Evolutionary conservation across 768 basidiomycete genomes (phyloP).

Genomic region (Piloderma croceum): DNA sequence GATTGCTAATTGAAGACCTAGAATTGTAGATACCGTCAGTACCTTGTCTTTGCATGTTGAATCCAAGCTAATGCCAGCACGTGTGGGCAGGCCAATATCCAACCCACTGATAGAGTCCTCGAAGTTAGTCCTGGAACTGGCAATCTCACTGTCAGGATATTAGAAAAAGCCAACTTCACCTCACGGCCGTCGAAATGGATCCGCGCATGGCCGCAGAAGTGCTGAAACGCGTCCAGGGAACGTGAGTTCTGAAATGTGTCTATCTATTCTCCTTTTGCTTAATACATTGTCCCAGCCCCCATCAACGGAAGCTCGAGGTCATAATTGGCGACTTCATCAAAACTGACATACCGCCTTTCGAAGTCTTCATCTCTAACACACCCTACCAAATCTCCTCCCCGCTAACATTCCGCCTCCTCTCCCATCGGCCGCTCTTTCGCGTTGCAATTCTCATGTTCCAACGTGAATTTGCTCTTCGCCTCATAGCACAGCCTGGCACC

Average conservation of each 20-base stretch:
- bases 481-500: constrained; percentile 80
- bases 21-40: too few species aligned
- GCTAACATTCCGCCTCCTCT: constrained; percentile 93
- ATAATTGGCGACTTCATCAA: constrained; percentile 98
- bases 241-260: constrained; percentile 50
- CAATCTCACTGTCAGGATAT: constrained; percentile 88
- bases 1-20: too few species aligned
- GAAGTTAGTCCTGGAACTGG: constrained; percentile 98
- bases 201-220: constrained; percentile 98
- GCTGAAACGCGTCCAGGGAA: constrained; percentile 95
- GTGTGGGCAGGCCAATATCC: constrained; percentile 85
- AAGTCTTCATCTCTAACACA: constrained; percentile 98
- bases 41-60: too few species aligned
- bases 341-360: constrained; percentile 95
- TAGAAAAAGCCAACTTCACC: constrained; percentile 90
- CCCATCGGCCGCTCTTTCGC: constrained; percentile 91
- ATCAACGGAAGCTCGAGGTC: constrained; percentile 91
- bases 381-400: constrained; percentile 99
- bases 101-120: constrained; percentile 91
- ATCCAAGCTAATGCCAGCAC: too few species aligned
- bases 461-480: constrained; percentile 92
- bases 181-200: constrained; percentile 95
- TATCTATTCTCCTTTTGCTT: not conserved
- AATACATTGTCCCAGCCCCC: constrained; percentile 53
- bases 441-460: constrained; percentile 99